A percentile compares a stretch with the other conserved stretches of the same genome.
These are phyloP conservation scores for Talaromyces sp. DNA, from an alignment of 2,329 filamentous ascomycete genomes.

Conservation along the genomic window DNA sequence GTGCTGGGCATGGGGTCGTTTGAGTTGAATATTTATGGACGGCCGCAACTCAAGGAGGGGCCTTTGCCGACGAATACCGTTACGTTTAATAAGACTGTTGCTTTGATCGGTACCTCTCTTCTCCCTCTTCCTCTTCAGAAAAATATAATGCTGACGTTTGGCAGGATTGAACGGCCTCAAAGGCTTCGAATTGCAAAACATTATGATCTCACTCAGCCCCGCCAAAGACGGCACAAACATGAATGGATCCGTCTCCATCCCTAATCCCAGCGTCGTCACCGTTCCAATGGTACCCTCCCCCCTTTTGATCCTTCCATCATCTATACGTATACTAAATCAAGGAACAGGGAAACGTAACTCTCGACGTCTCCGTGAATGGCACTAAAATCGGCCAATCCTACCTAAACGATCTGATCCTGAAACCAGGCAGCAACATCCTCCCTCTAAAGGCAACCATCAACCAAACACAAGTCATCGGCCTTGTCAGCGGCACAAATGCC, in stretches of 20 bases:
- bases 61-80: slow-evolving; percentile 46
- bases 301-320: not conserved
- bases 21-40: slow-evolving; percentile 47
- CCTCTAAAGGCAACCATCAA: slow-evolving; percentile 47
- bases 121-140: not conserved
- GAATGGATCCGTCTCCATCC: slow-evolving; percentile 50
- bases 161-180: slow-evolving; percentile 52
- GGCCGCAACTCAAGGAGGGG: slow-evolving; percentile 47
- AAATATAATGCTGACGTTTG: not conserved
- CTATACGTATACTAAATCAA: not conserved
- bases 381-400: slow-evolving; percentile 46
- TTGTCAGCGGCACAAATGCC: slow-evolving; percentile 20
- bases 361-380: slow-evolving; percentile 46
- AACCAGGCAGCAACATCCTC: slow-evolving; percentile 50
- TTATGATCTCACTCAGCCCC: slow-evolving; percentile 39
- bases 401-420: slow-evolving; percentile 47
- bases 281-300: slow-evolving; percentile 40
- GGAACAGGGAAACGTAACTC: slow-evolving; percentile 48
- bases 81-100: slow-evolving; percentile 51
- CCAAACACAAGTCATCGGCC: slow-evolving; percentile 28
- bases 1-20: slow-evolving; percentile 47
- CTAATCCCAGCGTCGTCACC: slow-evolving; percentile 56
- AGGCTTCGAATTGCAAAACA: slow-evolving; percentile 46
- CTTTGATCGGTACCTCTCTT: slow-evolving; percentile 48
- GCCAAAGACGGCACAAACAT: slow-evolving; percentile 47